Evolutionary conservation across 225 moss, liverwort and hornwort species (phyloP).

Genomic region (Rhytidiadelphus loreus): DNA sequence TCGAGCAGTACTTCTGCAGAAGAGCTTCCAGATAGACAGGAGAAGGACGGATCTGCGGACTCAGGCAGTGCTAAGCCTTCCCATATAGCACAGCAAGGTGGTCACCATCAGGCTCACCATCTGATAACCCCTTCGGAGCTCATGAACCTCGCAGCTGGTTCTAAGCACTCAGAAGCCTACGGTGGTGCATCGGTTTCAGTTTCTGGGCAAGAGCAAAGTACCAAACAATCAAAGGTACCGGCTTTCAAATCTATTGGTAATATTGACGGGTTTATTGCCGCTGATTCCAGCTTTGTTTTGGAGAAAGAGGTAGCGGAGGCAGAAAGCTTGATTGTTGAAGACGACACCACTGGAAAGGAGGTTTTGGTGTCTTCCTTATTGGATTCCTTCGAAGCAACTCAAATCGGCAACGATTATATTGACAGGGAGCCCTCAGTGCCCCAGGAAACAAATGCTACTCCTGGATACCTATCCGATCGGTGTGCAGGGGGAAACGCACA

Average conservation of each 20-base stretch:
- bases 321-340: conserved; percentile 19
- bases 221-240: conserved; percentile 7
- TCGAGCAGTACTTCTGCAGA: conserved; percentile 30
- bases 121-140: conserved; percentile 84
- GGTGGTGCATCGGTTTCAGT: conserved; percentile 15
- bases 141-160: conserved; percentile 82
- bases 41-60: conserved; percentile 38
- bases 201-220: conserved; percentile 24
- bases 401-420: conserved; percentile 5
- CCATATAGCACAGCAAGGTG: conserved; percentile 37
- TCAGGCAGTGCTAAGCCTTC: conserved; percentile 27
- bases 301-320: conserved; percentile 27
- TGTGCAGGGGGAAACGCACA: conserved; percentile 18
- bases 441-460: conserved; percentile 2
- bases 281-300: conserved; percentile 9
- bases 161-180: conserved; percentile 46
- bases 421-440: conserved; percentile 13
- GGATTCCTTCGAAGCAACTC: conserved; percentile 23
- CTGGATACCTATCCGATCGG: conserved; percentile 20
- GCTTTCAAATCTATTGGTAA: conserved; percentile 2
- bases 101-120: conserved; percentile 38
- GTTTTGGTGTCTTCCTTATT: conserved; percentile 21
- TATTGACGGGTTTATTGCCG: conserved; percentile 9
- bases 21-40: conserved; percentile 47
- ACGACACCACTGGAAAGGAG: conserved; percentile 7